Evolutionary conservation across 495 filamentous ascomycete genomes (phyloP).

Genomic region (Penicillium bialowiezense): DNA sequence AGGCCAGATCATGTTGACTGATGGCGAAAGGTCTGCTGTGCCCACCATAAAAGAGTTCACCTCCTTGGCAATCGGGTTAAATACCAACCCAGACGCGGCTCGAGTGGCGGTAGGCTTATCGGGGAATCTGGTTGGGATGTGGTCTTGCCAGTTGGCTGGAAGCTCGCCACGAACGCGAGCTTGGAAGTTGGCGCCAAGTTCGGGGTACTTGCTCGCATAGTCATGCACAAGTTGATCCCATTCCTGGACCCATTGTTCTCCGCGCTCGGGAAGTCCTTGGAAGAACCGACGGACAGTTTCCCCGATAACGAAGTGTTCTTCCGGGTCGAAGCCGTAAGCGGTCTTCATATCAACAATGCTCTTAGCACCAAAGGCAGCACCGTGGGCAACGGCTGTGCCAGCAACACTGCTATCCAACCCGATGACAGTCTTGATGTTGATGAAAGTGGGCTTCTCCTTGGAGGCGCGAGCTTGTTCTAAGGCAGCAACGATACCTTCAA

Average conservation of each 20-base stretch:
- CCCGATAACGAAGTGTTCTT: conserved; percentile 45
- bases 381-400: conserved; percentile 50
- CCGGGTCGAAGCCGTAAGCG: conserved; percentile 42
- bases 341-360: conserved; percentile 49
- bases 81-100: conserved; percentile 48
- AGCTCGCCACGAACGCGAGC: conserved; percentile 44
- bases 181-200: conserved; percentile 46
- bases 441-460: conserved; percentile 53
- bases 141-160: conserved; percentile 39
- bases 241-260: conserved; percentile 35
- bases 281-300: conserved; percentile 51
- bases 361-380: conserved; percentile 46
- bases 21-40: conserved; percentile 57
- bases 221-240: conserved; percentile 44
- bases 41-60: conserved; percentile 55
- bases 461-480: conserved; percentile 40
- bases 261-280: conserved; percentile 34
- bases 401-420: conserved; percentile 50
- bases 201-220: conserved; percentile 44
- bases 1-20: conserved; percentile 56
- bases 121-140: conserved; percentile 45
- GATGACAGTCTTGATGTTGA: conserved; percentile 58
- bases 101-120: conserved; percentile 47
- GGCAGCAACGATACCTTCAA: conserved; percentile 49
- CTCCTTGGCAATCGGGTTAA: conserved; percentile 46